A percentile compares a stretch with the other conserved stretches of the same genome.
These are phyloP conservation scores for Straminergon stramineum DNA, from an alignment of 225 moss, liverwort and hornwort species.

Conservation along the genomic window DNA sequence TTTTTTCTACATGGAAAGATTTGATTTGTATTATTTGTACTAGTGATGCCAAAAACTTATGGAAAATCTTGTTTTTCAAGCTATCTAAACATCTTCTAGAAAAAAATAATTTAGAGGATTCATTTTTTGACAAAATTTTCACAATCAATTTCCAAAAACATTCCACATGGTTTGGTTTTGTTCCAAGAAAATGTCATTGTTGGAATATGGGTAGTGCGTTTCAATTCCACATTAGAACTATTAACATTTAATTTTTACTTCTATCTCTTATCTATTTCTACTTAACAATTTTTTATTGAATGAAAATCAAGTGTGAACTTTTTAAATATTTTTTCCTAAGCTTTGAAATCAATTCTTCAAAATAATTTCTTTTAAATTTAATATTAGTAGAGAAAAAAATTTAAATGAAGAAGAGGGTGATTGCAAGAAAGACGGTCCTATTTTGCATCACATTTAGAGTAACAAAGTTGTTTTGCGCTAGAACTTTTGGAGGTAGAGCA, in stretches of 20 bases:
- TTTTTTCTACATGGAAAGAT: background rate
- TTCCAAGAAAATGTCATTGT: background rate
- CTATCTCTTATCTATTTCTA: background rate
- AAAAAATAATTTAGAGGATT: background rate
- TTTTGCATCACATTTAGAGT: too few species aligned
- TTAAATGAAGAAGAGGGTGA: background rate
- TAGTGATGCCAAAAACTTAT: too few species aligned
- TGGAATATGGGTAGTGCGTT: accelerated
- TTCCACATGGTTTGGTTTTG: background rate
- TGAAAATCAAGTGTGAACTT: background rate
- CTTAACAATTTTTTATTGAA: background rate
- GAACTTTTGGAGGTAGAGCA: too few species aligned
- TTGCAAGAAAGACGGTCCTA: too few species aligned
- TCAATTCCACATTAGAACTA: background rate
- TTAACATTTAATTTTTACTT: background rate
- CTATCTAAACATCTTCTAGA: background rate
- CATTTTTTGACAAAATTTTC: background rate
- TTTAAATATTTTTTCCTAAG: too few species aligned
- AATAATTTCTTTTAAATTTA: background rate
- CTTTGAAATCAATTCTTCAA: background rate
- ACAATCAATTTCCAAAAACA: background rate
- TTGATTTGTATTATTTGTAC: too few species aligned
- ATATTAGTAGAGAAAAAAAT: background rate
- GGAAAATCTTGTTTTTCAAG: too few species aligned
- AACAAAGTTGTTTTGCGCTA: too few species aligned